A percentile compares a stretch with the other conserved stretches of the same genome.
phyloP scores from a whole-genome alignment of 768 basidiomycete genomes.

The Tricholoma saponaceum region DNA sequence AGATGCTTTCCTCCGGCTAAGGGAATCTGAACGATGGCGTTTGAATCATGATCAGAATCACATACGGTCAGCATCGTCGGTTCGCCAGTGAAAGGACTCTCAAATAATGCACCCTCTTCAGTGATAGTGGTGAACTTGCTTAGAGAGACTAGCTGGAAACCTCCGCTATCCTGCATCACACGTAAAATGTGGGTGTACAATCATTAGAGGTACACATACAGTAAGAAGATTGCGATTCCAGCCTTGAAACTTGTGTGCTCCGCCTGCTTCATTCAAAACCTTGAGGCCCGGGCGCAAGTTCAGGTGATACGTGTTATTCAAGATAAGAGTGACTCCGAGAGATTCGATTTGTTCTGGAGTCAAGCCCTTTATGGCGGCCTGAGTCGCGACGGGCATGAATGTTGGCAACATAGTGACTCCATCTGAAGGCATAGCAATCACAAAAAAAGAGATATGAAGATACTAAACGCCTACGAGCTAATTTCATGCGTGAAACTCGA shows the following conservation, averaged over 20 bases:
- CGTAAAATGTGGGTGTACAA: constrained; percentile 1
- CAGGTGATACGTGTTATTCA: constrained; percentile 90
- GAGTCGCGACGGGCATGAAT: constrained; percentile 93
- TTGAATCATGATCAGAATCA: background rate
- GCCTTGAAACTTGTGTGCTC: constrained; percentile 88
- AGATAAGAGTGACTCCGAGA: constrained; percentile 75
- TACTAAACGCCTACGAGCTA: constrained; percentile 56
- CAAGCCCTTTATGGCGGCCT: constrained; percentile 90
- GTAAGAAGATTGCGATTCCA: constrained; percentile 86
- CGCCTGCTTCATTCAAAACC: constrained; percentile 70
- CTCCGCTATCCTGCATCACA: constrained; percentile 70
- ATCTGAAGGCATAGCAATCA: constrained; percentile 38
- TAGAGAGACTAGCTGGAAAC: constrained; percentile 84
- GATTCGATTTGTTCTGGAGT: constrained; percentile 81
- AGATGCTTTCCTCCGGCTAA: constrained; percentile 88
- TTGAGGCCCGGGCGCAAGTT: constrained; percentile 81
- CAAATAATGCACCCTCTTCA: constrained; percentile 84
- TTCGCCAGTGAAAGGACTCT: constrained; percentile 82
- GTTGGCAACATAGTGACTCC: constrained; percentile 81
- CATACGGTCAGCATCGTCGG: constrained; percentile 84
- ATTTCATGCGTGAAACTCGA: constrained; percentile 79
- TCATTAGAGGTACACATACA: constrained; percentile 33
- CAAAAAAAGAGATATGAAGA: constrained; percentile 1
- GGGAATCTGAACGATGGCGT: constrained; percentile 3
- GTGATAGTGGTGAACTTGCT: constrained; percentile 84